Evolutionary conservation across 1,139 yeast genomes (phyloP).

Genomic region (Hanseniaspora gamundiae): DNA sequence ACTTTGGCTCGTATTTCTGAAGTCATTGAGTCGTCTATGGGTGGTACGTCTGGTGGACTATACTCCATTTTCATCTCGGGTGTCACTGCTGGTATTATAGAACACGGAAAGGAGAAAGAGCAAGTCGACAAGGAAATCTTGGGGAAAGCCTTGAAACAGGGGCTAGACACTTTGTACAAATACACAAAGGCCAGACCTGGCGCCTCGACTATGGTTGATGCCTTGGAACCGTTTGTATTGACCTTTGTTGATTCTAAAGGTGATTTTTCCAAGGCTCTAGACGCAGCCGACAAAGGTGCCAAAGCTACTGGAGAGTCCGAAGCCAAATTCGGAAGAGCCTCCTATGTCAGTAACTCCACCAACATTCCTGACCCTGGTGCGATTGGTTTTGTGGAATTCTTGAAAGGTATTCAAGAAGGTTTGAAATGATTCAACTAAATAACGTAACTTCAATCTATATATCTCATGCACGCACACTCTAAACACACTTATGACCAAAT

Average conservation of each 20-base stretch:
- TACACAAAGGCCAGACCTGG: conserved; percentile 85
- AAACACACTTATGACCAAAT: too few species aligned
- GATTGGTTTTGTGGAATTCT: conserved; percentile 56
- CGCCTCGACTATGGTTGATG: conserved; percentile 83
- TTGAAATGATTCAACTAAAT: neutral
- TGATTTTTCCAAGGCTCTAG: conserved; percentile 46
- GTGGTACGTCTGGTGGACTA: conserved; percentile 92
- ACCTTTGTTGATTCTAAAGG: conserved; percentile 34
- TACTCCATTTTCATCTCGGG: conserved; percentile 75
- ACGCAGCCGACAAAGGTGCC: conserved; percentile 67
- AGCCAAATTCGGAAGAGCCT: conserved; percentile 89
- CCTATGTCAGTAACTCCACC: conserved; percentile 54
- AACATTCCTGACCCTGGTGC: conserved; percentile 96
- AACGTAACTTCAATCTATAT: too few species aligned
- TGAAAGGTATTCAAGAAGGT: conserved; percentile 35
- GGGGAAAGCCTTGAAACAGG: conserved; percentile 36
- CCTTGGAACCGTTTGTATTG: conserved; percentile 75
- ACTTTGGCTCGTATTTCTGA: conserved; percentile 56
- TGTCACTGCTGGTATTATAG: conserved; percentile 38
- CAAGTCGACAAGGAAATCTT: conserved; percentile 27
- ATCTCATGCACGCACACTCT: too few species aligned
- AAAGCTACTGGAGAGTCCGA: conserved; percentile 57
- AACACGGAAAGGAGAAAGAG: conserved; percentile 21
- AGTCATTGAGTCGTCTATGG: conserved; percentile 80
- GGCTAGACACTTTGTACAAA: conserved; percentile 51